Base-by-base conservation (phyloP, 345 rosid species). In the Hirschfeldia incana region DNA sequence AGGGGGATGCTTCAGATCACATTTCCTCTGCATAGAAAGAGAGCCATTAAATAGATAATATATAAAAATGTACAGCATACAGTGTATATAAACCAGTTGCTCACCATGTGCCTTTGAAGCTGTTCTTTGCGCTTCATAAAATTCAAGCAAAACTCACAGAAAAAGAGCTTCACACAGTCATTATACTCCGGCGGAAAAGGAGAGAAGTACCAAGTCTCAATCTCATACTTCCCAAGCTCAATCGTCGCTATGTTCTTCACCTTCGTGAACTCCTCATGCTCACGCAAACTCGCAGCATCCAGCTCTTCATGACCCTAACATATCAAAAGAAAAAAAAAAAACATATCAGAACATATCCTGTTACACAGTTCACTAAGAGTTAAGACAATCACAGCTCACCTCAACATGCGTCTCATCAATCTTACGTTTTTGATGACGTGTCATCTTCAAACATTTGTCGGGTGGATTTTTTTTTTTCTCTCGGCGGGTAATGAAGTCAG, bases 401-500 rank as follows among this genome's bases (percentile, higher is more conserved):
- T 96, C 98, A 1, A 93, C 98, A 69, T 95, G 99, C 2, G 98
- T 96, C 86, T 96, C 99, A 76, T 96, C 99, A 80, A 96, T 96
- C 89, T 96, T 96, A 49, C 98, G 88, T 70, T 93, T 96, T 86
- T 96, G 99, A 85, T 96, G 99, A 27, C 98, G 91, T 8, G 99
- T 93, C 99, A 96, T 96, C 85, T 96, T 96, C 85, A 96, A 85
- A 94, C 98, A n/a, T n/a, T n/a, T n/a, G n/a, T n/a, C n/a, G n/a
- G n/a, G n/a, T n/a, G n/a, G n/a, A n/a, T n/a, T n/a, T n/a, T n/a
- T n/a, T n/a, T n/a, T n/a, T n/a, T n/a, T n/a, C 89, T 96, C 98
- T n/a, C n/a, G 84, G n/a, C n/a, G n/a, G n/a, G n/a, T n/a, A n/a
- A n/a, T n/a, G n/a, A n/a, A n/a, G n/a, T n/a, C n/a, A n/a, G n/a